A percentile compares a stretch with the other conserved stretches of the same genome.
phyloP scores from a whole-genome alignment of 768 basidiomycete genomes.

The Xerocomellus intermedius region DNA sequence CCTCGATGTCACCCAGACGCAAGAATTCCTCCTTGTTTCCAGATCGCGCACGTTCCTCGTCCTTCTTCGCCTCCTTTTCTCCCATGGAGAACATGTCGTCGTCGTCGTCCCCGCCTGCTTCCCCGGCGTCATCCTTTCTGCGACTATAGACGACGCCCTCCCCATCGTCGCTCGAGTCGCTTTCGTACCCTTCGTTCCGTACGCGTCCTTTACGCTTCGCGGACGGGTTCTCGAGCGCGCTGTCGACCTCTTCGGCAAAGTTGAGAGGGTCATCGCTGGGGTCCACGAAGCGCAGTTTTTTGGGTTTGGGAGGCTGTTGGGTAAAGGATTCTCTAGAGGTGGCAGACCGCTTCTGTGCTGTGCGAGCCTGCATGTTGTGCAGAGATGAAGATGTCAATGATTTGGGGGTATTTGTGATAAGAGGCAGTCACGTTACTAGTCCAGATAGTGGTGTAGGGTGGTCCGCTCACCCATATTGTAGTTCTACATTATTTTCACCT shows the following conservation, averaged over 20 bases:
- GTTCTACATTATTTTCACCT: no score
- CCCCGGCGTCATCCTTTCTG: conserved; percentile 50
- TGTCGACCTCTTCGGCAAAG: conserved; percentile 79
- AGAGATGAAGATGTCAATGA: neutral
- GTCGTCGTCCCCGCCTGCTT: conserved; percentile 65
- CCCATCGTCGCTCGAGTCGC: conserved; percentile 91
- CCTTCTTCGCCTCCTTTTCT: conserved; percentile 54
- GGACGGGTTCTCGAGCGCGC: conserved; percentile 64
- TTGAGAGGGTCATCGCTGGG: conserved; percentile 71
- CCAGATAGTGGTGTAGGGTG: neutral
- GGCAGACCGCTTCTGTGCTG: conserved; percentile 45
- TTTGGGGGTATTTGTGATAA: conserved; percentile 24
- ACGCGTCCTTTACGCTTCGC: conserved; percentile 68
- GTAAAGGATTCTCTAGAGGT: conserved; percentile 34
- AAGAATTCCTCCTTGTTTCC: conserved; percentile 72
- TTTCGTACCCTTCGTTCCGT: conserved; percentile 87
- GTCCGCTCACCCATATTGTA: neutral
- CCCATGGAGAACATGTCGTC: conserved; percentile 79
- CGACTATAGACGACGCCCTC: conserved; percentile 91
- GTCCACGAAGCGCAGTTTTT: conserved; percentile 79
- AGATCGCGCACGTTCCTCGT: conserved; percentile 41
- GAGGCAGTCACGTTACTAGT: neutral
- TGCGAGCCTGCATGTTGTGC: conserved; percentile 36
- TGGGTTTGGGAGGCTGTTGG: conserved; percentile 35
- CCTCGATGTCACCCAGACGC: conserved; percentile 92